Conservation (phyloP, 768 basidiomycete genomes). For the Pulveroboletus ravenelii region DNA sequence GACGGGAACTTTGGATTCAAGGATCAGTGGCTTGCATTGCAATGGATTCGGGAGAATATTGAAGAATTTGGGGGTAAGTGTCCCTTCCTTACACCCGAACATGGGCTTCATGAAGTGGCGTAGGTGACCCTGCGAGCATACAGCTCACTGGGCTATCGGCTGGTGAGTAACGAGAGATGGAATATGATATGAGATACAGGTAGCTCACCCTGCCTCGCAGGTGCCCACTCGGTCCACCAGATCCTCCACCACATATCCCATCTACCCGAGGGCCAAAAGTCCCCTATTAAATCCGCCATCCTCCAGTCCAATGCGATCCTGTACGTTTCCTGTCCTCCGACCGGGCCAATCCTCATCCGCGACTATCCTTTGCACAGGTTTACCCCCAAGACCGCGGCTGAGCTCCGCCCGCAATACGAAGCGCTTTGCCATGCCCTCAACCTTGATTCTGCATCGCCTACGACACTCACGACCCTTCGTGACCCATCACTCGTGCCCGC, state of each 20-base stretch:
- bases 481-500: constrained; percentile 47
- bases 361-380: constrained; percentile 30
- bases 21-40: constrained; percentile 75
- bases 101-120: background rate
- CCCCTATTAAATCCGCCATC: constrained; percentile 63
- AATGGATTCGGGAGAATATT: constrained; percentile 70
- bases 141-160: constrained; percentile 70
- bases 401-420: constrained; percentile 58
- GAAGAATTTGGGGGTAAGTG: constrained; percentile 59
- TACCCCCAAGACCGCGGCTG: constrained; percentile 54
- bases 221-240: constrained; percentile 73
- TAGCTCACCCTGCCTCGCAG: constrained; percentile 28
- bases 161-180: constrained; percentile 33
- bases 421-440: constrained; percentile 54
- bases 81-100: background rate
- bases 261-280: constrained; percentile 48
- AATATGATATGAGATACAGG: background rate
- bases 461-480: constrained; percentile 47
- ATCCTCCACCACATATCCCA: constrained; percentile 64
- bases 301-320: constrained; percentile 75
- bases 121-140: constrained; percentile 58
- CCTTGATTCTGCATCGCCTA: constrained; percentile 49
- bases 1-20: constrained; percentile 81
- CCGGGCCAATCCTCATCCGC: background rate
- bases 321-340: constrained; percentile 32